Base-by-base conservation (phyloP, 2,329 filamentous ascomycete genomes). In the Penicillium occitanis region DNA sequence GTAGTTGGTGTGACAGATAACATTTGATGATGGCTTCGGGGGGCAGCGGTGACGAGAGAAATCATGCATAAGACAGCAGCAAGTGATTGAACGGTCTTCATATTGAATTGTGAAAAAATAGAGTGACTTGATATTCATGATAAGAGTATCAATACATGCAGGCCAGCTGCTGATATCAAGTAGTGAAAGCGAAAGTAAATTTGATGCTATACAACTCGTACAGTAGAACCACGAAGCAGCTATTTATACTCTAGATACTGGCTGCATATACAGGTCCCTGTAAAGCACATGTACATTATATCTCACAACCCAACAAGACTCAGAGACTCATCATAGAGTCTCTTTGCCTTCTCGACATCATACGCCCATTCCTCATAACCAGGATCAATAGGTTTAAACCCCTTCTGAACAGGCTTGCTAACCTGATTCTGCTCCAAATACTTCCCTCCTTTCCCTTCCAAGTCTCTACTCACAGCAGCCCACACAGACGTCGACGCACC, bases 341-440 rank as follows among this genome's bases (percentile, higher is more conserved):
- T 60, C 17, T 22, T 50, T 50, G 65, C 67, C 13, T 61, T 62
- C 44, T 62, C 61, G 48, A 57, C 58, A 60, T 65, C 58, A 62
- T 68, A 70, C 8, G 59, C 68, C 63, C 65, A 68, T 4, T 60
- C 10, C 1, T 70, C 71, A 64, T 71, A 67, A 28, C 71, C 67
- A 19, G 65, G 61, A 2, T 53, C 63, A 57, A 64, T 37, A 10
- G 25, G 22, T 11, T 61, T 46, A 1, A 33, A 30, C 28, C 28
- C 50, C n/a, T 44, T 44, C n/a, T 61, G 33, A 1, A 46, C 42
- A n/a, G 59, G 59, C 25, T 30, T 8, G 13, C 65, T 55, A 19
- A 71, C 62, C 14, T 69, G 69, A 57, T 66, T 70, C 57, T 78
- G 65, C 57, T 74, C 69, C 22, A 77, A 64, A 70, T 71, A 76